phyloP scores from a whole-genome alignment of 306 rosid genomes.

The Cucumis sativus region Cucumber_9930_V3 NC_026658.2:24227001-24227500 shows the following conservation, averaged over 20 bases:
- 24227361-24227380: neutral
- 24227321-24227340: neutral
- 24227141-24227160: neutral
- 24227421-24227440: conserved; percentile 8
- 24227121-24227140: neutral
- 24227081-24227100: neutral
- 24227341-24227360: neutral
- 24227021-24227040: conserved; percentile 90
- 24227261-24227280: neutral
- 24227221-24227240: neutral
- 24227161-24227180: neutral
- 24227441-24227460: conserved; percentile 31
- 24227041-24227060: conserved; percentile 24
- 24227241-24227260: neutral
- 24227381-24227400: neutral
- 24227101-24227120: neutral
- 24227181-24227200: neutral
- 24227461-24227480: conserved; percentile 44
- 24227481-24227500: conserved; percentile 47
- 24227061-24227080: neutral
- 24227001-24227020: conserved; percentile 85
- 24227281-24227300: no score
- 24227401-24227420: conserved; percentile 6
- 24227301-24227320: no score
- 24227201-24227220: neutral